Conservation (phyloP, 140 eudicot species). For the Stevia rebaudiana region DNA sequence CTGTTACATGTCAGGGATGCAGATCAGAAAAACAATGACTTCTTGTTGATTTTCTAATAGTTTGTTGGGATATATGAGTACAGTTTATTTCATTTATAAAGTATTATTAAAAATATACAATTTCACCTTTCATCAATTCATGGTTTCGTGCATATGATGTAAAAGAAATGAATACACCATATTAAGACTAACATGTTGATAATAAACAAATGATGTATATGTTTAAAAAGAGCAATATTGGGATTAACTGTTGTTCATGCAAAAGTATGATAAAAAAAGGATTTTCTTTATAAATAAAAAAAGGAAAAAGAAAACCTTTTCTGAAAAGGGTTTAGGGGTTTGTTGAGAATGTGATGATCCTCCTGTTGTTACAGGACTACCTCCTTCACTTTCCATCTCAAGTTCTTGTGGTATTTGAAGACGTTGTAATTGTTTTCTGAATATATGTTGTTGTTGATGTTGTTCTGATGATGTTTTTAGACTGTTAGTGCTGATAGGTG, state of each 20-base stretch:
- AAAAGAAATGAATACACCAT: conserved; percentile 9
- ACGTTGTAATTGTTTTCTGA: conserved; percentile 38
- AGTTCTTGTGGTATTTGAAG: conserved; percentile 45
- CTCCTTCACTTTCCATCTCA: conserved; percentile 51
- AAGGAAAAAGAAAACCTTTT: conserved; percentile 46
- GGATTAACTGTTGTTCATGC: background rate
- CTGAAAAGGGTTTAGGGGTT: conserved; percentile 45
- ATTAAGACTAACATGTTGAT: conserved; percentile 13
- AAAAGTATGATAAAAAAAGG: background rate
- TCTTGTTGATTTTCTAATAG: conserved; percentile 23
- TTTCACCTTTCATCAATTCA: conserved; percentile 1
- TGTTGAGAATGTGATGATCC: conserved; percentile 59
- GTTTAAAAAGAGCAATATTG: conserved; percentile 5
- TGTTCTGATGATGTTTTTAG: conserved; percentile 39
- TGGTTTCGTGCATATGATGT: conserved; percentile 11
- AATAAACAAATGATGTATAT: conserved; percentile 4
- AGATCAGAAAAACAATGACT: conserved; percentile 27
- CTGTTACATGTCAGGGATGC: conserved; percentile 45
- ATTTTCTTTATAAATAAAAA: background rate
- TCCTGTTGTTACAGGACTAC: conserved; percentile 50
- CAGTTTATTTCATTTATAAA: conserved; percentile 11
- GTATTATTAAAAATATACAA: background rate
- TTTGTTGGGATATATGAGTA: conserved; percentile 35
- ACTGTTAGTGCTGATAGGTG: conserved; percentile 57
- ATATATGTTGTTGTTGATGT: conserved; percentile 35